phyloP scores from a whole-genome alignment of 495 filamentous ascomycete genomes.

The Pyrenula massariospora region DNA sequence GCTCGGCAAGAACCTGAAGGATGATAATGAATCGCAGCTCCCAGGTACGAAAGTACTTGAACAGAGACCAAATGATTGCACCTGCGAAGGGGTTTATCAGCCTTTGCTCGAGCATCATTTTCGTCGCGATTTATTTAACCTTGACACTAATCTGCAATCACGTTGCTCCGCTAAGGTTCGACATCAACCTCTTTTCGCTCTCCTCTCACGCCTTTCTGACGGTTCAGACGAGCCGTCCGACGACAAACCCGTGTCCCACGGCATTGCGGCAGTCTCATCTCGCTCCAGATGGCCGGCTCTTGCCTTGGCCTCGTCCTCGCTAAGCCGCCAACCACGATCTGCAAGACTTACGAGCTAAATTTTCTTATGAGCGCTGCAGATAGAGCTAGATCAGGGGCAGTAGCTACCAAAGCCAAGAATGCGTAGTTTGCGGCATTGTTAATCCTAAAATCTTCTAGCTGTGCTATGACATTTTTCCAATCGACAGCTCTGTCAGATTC shows the following conservation, averaged over 20 bases:
- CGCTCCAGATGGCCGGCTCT: not conserved
- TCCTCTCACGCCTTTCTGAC: too few relatives aligned
- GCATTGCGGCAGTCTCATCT: not conserved
- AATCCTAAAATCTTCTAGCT: not conserved
- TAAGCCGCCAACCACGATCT: not conserved
- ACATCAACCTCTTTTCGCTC: too few relatives aligned
- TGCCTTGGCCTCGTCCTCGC: not conserved
- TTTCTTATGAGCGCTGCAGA: not conserved
- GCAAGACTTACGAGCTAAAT: not conserved
- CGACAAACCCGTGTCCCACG: not conserved
- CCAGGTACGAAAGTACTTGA: too few relatives aligned
- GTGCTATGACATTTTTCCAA: not conserved
- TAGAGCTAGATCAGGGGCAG: not conserved
- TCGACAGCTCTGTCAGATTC: not conserved
- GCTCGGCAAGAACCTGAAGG: too few relatives aligned
- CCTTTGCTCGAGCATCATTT: too few relatives aligned
- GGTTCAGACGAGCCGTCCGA: too few relatives aligned
- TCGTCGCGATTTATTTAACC: too few relatives aligned
- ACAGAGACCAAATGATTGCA: too few relatives aligned
- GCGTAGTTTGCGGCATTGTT: not conserved
- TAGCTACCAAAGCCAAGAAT: not conserved
- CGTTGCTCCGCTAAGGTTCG: too few relatives aligned
- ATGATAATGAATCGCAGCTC: too few relatives aligned
- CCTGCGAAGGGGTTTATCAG: too few relatives aligned
- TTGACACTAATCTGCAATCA: too few relatives aligned